Base-by-base conservation (phyloP, 176 grass and related monocot species). In the Leersia perrieri region DNA sequence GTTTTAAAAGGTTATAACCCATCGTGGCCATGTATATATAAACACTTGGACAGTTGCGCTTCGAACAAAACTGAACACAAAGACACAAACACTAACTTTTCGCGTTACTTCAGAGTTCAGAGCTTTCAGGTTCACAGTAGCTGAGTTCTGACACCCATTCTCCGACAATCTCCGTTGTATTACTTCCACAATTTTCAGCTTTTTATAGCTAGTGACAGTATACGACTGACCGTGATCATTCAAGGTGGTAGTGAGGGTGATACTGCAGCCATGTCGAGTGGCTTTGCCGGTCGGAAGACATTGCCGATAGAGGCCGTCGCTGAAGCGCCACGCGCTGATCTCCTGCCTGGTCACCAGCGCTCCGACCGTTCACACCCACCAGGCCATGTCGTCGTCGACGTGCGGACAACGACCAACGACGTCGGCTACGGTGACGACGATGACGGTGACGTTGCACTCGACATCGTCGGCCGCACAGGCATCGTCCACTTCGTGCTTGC, bases 401-500 rank as follows among this genome's bases (percentile, higher is more conserved):
- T 63, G 64, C 15, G 63, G 11, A n/a, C 31, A 7, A 64, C 72
- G 53, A 55, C 70, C 64, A 2, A 9, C 20, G 28, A 12, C 47
- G 65, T 27, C 7, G 47, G 13, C 2, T 12, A 12, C 12, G 45
- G 25, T 5, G 51, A 38, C 15, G 45, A 18, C 0, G 15, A 49
- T 5, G 15, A 18, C 41, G 41, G 45, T 14, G 34, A 13, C 14
- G 29, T 9, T n/a, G 9, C 9, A 0, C 7, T 6, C 12, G 68
- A 61, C 1, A 60, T 68, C 40, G 23, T 73, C 13, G 3, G 39
- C 42, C 58, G 39, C 8, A 74, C 63, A 20, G 57, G n/a, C n/a
- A n/a, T 68, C 25, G 71, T 90, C n/a, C 85, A 75, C 27, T 88
- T 92, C 64, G 82, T 90, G 11, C 90, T 95, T 26, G 74, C 89